A percentile compares a stretch with the other conserved stretches of the same genome.
Evolutionary conservation across 2,329 filamentous ascomycete genomes (phyloP).

Genomic region (Colletotrichum cuscutae): DNA sequence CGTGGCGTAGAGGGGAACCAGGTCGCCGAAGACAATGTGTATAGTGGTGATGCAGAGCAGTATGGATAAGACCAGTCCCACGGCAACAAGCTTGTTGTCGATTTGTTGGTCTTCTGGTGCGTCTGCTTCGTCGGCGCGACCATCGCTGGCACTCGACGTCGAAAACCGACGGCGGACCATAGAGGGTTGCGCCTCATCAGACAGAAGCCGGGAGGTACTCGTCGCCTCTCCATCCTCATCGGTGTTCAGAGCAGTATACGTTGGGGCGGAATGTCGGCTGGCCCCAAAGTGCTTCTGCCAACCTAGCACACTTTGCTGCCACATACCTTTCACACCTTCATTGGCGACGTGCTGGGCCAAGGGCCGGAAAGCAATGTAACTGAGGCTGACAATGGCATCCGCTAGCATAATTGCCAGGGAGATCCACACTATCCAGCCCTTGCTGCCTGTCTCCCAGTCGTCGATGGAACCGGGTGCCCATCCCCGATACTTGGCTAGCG

Average conservation of each 20-base stretch:
- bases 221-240: conserved; percentile 19
- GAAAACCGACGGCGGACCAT: neutral
- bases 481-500: conserved; percentile 82
- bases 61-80: conserved; percentile 83
- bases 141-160: neutral
- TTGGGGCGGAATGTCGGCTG: neutral
- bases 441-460: conserved; percentile 92
- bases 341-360: conserved; percentile 41
- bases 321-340: neutral
- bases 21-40: conserved; percentile 82
- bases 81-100: conserved; percentile 73
- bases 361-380: conserved; percentile 78
- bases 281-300: neutral
- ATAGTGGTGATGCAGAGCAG: conserved; percentile 84
- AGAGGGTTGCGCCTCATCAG: neutral
- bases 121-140: conserved; percentile 77
- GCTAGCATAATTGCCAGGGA: conserved; percentile 96
- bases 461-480: conserved; percentile 91
- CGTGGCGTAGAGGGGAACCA: conserved; percentile 83
- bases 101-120: conserved; percentile 88
- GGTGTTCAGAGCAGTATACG: conserved; percentile 20
- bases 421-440: conserved; percentile 99
- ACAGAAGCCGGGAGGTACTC: conserved; percentile 13
- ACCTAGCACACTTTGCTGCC: neutral
- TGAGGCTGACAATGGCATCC: conserved; percentile 88